Percentiles rank a stretch among this genome's conserved stretches.
These are phyloP conservation scores for Mucor indicus DNA, from an alignment of 371 early-diverging fungal species.

Conservation along the genomic window DNA sequence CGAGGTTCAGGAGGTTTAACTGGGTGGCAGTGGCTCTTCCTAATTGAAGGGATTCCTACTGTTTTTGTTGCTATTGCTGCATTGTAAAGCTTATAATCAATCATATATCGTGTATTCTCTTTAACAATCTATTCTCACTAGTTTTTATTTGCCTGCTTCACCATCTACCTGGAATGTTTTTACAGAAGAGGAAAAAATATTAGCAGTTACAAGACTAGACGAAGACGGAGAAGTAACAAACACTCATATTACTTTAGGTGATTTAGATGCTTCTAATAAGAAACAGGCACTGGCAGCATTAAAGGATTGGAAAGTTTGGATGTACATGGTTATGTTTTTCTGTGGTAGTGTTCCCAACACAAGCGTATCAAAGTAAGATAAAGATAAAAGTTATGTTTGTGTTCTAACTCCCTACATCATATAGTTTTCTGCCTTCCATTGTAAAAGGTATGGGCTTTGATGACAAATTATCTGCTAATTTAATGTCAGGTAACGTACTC, in stretches of 20 bases:
- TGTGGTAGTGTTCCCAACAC: slow-evolving; percentile 50
- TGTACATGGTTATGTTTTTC: slow-evolving; percentile 52
- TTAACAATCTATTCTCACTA: too few relatives aligned
- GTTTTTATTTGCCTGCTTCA: slow-evolving; percentile 41
- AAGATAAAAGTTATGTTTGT: not conserved
- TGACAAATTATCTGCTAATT: slow-evolving; percentile 40
- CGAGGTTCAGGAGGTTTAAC: slow-evolving; percentile 35
- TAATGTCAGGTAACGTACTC: slow-evolving; percentile 38
- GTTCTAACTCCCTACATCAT: not conserved
- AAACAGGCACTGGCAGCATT: slow-evolving; percentile 36
- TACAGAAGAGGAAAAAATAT: slow-evolving; percentile 25
- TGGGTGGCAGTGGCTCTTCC: slow-evolving; percentile 51
- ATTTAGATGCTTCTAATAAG: slow-evolving; percentile 34
- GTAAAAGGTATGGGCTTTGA: slow-evolving; percentile 45
- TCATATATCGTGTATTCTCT: too few relatives aligned
- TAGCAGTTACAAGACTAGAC: slow-evolving; percentile 27
- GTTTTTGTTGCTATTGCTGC: slow-evolving; percentile 34
- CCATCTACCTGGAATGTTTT: slow-evolving; percentile 35
- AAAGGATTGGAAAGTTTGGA: slow-evolving; percentile 47
- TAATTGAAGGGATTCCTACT: slow-evolving; percentile 52
- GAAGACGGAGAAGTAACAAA: slow-evolving; percentile 8
- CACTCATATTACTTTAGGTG: slow-evolving; percentile 29
- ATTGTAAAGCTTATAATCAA: too few relatives aligned
- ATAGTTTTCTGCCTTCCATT: slow-evolving; percentile 41
- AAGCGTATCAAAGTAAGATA: slow-evolving; percentile 42